phyloP scores from a whole-genome alignment of 495 filamentous ascomycete species.

The Lophiotrema nucula region DNA sequence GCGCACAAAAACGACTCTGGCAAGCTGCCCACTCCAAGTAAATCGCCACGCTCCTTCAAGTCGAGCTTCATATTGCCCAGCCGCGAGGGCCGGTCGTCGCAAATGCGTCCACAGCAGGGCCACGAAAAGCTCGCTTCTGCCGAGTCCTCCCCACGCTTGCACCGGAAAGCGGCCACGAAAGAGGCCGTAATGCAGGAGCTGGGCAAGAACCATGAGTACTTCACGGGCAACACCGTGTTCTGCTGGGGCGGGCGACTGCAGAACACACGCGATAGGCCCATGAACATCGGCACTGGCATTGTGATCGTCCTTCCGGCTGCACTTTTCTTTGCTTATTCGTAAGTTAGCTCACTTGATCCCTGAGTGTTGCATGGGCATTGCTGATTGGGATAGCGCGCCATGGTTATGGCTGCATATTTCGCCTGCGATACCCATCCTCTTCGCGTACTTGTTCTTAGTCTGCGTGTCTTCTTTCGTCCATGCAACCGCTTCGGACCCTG shows the following conservation, averaged over 20 bases:
- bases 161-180: constrained; percentile 41
- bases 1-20: constrained; percentile 47
- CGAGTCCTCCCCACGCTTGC: constrained; percentile 67
- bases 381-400: constrained; percentile 61
- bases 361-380: neutral
- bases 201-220: constrained; percentile 85
- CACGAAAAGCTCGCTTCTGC: constrained; percentile 76
- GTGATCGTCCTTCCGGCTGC: constrained; percentile 71
- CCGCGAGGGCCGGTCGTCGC: constrained; percentile 37
- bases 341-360: constrained; percentile 36
- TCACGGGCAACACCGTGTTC: constrained; percentile 87
- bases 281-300: constrained; percentile 84
- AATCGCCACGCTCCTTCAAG: constrained; percentile 71
- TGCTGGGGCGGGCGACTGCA: constrained; percentile 80
- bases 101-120: constrained; percentile 52
- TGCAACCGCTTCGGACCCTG: constrained; percentile 86
- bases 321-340: constrained; percentile 84
- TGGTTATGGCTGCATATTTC: constrained; percentile 91
- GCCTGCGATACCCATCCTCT: constrained; percentile 86
- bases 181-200: constrained; percentile 46
- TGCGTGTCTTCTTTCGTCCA: constrained; percentile 92
- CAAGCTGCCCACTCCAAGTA: constrained; percentile 55
- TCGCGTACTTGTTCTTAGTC: constrained; percentile 84
- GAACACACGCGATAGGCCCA: constrained; percentile 83
- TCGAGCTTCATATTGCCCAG: constrained; percentile 64